phyloP scores from a whole-genome alignment of 2,329 filamentous ascomycete genomes.

The Talaromyces sp. region DNA sequence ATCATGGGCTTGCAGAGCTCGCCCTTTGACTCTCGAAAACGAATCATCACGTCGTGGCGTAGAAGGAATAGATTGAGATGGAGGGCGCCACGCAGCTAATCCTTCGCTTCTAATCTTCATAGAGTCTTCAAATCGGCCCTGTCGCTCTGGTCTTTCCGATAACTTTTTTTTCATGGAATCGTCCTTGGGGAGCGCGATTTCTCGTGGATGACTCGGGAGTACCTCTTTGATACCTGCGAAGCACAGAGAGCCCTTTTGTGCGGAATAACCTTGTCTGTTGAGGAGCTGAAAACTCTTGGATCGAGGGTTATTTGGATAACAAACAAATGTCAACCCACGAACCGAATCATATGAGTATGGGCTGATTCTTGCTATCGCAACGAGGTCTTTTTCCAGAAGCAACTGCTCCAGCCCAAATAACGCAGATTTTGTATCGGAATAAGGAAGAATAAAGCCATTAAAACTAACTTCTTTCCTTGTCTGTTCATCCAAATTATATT shows the following conservation, averaged over 20 bases:
- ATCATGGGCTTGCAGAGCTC: background rate
- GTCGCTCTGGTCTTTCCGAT: conserved; percentile 15
- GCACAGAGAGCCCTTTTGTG: conserved; percentile 3
- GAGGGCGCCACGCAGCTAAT: background rate
- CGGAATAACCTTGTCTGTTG: conserved; percentile 9
- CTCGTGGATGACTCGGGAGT: background rate
- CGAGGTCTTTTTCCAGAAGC: conserved; percentile 25
- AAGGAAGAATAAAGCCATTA: conserved; percentile 36
- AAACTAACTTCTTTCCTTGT: conserved; percentile 18
- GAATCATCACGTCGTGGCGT: background rate
- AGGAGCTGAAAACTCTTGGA: conserved; percentile 29
- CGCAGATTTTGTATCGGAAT: conserved; percentile 28
- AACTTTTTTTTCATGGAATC: background rate
- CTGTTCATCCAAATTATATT: conserved; percentile 9
- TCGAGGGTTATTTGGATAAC: conserved; percentile 26
- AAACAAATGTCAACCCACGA: conserved; percentile 24
- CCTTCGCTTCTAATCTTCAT: background rate
- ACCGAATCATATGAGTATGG: background rate
- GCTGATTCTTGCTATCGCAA: conserved; percentile 31
- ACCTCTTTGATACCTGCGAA: conserved; percentile 8
- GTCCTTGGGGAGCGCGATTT: background rate
- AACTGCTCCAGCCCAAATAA: conserved; percentile 28
- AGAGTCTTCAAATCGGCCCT: conserved; percentile 13
- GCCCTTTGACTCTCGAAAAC: background rate
- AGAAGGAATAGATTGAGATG: background rate